These are phyloP conservation scores for Moniliophthora roreri DNA, from an alignment of 1,284 basidiomycete species.

Conservation along the genomic window DNA sequence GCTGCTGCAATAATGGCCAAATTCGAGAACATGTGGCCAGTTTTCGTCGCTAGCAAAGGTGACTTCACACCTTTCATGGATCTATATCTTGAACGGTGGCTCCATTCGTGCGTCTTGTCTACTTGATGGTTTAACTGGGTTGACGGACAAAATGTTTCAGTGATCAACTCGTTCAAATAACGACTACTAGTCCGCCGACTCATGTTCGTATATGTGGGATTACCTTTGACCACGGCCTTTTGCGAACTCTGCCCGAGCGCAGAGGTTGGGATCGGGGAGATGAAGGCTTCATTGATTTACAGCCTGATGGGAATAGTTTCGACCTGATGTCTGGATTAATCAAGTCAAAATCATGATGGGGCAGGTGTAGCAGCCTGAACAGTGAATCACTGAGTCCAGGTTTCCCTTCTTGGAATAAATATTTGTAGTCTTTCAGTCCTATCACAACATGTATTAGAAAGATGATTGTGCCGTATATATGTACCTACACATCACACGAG, in stretches of 20 bases:
- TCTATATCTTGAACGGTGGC: constrained; percentile 79
- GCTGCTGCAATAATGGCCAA: constrained; percentile 76
- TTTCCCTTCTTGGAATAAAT: too few relatives aligned
- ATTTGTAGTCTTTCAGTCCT: too few relatives aligned
- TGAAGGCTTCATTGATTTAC: constrained; percentile 59
- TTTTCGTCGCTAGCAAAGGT: constrained; percentile 64
- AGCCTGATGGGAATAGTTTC: constrained; percentile 97
- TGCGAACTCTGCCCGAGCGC: constrained; percentile 76
- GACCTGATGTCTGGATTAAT: constrained; percentile 94
- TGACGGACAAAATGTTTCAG: constrained; percentile 39
- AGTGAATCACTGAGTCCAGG: constrained; percentile 1
- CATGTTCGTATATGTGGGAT: constrained; percentile 83
- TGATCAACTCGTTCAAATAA: constrained; percentile 82
- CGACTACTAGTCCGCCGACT: constrained; percentile 70
- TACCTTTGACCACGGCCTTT: constrained; percentile 83
- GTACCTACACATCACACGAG: too few relatives aligned
- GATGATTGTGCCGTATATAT: too few relatives aligned
- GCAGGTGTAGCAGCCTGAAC: neutral
- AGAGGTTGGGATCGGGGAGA: constrained; percentile 33
- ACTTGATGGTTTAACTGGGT: constrained; percentile 6
- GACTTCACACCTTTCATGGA: constrained; percentile 79
- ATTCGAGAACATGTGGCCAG: constrained; percentile 80
- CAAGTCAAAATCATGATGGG: constrained; percentile 35
- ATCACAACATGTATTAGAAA: too few relatives aligned
- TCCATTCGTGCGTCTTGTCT: constrained; percentile 76